These are phyloP conservation scores for Colletotrichum gigasporum DNA, from an alignment of 2,329 filamentous ascomycete species.

Conservation along the genomic window DNA sequence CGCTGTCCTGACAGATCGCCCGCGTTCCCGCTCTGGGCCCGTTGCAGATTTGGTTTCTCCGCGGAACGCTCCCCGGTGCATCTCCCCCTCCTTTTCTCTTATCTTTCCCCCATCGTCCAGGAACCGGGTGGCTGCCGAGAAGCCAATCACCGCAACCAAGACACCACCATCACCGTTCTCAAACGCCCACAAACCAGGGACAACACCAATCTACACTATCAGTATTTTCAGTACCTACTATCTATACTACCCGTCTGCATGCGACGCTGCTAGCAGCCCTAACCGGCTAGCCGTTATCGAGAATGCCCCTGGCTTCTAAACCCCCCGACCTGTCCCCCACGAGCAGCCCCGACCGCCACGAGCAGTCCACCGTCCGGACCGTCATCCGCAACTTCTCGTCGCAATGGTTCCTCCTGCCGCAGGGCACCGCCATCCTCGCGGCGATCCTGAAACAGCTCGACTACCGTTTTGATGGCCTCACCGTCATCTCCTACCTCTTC, in stretches of 20 bases:
- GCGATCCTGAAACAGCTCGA: conserved; percentile 46
- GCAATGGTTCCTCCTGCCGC: conserved; percentile 48
- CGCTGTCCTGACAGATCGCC: too few species aligned
- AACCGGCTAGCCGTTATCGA: too few species aligned
- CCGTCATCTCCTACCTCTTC: conserved; percentile 45
- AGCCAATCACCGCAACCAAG: neutral
- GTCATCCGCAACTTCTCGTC: conserved; percentile 45
- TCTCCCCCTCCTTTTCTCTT: neutral
- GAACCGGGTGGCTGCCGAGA: neutral
- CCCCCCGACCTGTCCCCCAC: neutral
- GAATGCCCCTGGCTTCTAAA: conserved; percentile 4
- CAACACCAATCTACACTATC: neutral
- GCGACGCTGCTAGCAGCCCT: neutral
- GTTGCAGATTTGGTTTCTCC: neutral
- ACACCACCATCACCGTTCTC: rapidly evolving
- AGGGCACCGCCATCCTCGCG: conserved; percentile 47
- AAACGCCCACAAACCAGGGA: neutral
- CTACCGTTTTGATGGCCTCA: conserved; percentile 50
- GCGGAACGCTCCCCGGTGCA: neutral
- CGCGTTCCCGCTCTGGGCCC: neutral
- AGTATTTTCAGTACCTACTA: too few species aligned
- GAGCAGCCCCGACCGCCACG: neutral
- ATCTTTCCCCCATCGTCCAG: neutral
- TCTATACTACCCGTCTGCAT: too few species aligned
- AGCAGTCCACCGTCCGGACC: neutral